Evolutionary conservation across 495 filamentous ascomycete genomes (phyloP), one percentile per base, ranked within the genome.

Genomic region (Hypomontagnella monticulosa): DNA sequence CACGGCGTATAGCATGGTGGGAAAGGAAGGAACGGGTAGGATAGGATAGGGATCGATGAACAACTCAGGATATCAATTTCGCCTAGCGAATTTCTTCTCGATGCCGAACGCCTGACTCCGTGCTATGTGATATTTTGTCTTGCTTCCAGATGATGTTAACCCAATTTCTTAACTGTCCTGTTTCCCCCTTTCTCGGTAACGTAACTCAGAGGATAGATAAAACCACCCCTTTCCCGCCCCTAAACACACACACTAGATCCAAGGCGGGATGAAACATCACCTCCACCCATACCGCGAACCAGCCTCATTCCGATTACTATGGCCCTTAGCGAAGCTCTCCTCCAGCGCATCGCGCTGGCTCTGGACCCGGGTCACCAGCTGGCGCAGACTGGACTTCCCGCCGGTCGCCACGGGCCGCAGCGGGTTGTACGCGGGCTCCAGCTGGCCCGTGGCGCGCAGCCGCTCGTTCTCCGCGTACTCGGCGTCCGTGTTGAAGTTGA

Each of bases 381-480:
- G 92, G 69, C 90, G 88, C 72, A 97, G 80, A 47, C 85, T 92
- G 74, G 96, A 92, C 77, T 97, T 96, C 34, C 66, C 57, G 47
- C 92, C 93, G 1, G 92, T 87, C n/a, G 89, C 88, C 71, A 97
- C 91, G 4, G 90, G 79, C 58, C 91, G 87, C 18, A 97, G 89
- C 2, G 93, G 91, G 62, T 93, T 93, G 71, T 94, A 91, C 57
- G 86, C 86, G 16, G 83, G 80, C 44, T 82, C 78, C 65, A 63
- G 38, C 58, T 62, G 57, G 53, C 88, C 90, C 10, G 84, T 74
- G 11, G 88, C 85, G 2, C 93, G 87, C 32, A 95, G 75, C 47
- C 78, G 79, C 75, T 94, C 88, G 75, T 97, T 97, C 55, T 88
- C 84, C 12, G 81, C 85, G 78, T 97, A 97, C 75, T 97, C 93